These are phyloP conservation scores for Xylaria longipes DNA, from an alignment of 495 filamentous ascomycete species.

Conservation along the genomic window DNA sequence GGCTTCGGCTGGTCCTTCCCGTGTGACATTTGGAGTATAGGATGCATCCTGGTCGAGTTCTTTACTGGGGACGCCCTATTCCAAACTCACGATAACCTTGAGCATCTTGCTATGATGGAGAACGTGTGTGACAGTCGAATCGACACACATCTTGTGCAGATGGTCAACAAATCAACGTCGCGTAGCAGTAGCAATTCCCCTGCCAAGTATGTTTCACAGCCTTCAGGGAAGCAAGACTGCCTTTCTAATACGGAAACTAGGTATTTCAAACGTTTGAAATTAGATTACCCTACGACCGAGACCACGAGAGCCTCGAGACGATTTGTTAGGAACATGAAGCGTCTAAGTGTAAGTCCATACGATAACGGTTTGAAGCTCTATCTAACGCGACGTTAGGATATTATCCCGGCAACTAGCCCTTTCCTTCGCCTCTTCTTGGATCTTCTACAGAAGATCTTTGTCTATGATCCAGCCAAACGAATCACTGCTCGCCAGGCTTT, in stretches of 20 bases:
- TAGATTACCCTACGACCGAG: constrained; percentile 88
- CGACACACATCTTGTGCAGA: constrained; percentile 74
- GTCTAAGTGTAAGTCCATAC: constrained; percentile 68
- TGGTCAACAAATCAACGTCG: constrained; percentile 70
- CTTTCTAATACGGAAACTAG: constrained; percentile 54
- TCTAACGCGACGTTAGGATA: constrained; percentile 68
- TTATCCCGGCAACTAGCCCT: constrained; percentile 76
- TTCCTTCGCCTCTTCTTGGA: constrained; percentile 91
- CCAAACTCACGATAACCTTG: constrained; percentile 97
- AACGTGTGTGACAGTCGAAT: constrained; percentile 77
- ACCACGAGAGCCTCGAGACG: constrained; percentile 87
- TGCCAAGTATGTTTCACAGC: constrained; percentile 69
- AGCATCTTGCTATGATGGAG: constrained; percentile 99
- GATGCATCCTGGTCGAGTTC: constrained; percentile 98
- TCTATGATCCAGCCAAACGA: constrained; percentile 88
- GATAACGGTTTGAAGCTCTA: background rate
- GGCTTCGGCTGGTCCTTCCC: constrained; percentile 97
- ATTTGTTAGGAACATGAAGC: constrained; percentile 96
- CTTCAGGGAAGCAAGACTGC: background rate
- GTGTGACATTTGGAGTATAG: constrained; percentile 99
- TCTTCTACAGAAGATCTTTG: constrained; percentile 86
- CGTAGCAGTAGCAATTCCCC: constrained; percentile 75
- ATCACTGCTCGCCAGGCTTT: constrained; percentile 93
- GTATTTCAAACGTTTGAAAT: constrained; percentile 81
- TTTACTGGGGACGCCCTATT: constrained; percentile 97